Conservation (phyloP, 2,329 filamentous ascomycete genomes). For the Endoconidiophora polonica region DNA sequence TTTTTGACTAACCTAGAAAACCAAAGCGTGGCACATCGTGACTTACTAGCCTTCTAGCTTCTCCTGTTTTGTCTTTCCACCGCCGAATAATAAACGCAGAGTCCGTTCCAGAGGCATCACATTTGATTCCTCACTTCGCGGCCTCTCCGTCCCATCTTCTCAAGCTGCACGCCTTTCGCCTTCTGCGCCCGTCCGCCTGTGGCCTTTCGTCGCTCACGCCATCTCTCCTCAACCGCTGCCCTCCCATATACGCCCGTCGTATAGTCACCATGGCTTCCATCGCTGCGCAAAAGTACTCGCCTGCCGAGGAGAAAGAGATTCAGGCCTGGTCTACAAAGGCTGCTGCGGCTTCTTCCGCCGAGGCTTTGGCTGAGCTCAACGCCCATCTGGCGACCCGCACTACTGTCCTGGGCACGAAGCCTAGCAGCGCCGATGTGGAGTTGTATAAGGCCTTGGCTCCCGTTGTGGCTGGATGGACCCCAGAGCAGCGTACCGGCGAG, state of each 20-base stretch:
- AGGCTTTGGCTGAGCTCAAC: conserved; percentile 63
- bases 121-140: conserved; percentile 25
- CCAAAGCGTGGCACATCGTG: conserved; percentile 7
- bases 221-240: conserved; percentile 19
- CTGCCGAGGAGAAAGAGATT: conserved; percentile 71
- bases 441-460: conserved; percentile 67
- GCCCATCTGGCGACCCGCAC: conserved; percentile 74
- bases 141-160: conserved; percentile 21
- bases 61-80: background rate
- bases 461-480: conserved; percentile 59
- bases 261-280: conserved; percentile 46
- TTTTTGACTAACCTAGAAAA: background rate
- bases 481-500: conserved; percentile 79
- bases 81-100: background rate
- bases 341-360: conserved; percentile 33
- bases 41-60: background rate
- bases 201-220: conserved; percentile 21
- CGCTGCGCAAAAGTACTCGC: conserved; percentile 51
- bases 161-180: conserved; percentile 30
- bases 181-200: conserved; percentile 20
- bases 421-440: conserved; percentile 71
- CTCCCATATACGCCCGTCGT: conserved; percentile 23
- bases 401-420: conserved; percentile 77
- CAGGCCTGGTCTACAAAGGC: conserved; percentile 62
- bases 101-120: conserved; percentile 16